Base-by-base conservation (phyloP, 2,329 filamentous ascomycete genomes). In the Coccinonectria pachysandricola region DNA sequence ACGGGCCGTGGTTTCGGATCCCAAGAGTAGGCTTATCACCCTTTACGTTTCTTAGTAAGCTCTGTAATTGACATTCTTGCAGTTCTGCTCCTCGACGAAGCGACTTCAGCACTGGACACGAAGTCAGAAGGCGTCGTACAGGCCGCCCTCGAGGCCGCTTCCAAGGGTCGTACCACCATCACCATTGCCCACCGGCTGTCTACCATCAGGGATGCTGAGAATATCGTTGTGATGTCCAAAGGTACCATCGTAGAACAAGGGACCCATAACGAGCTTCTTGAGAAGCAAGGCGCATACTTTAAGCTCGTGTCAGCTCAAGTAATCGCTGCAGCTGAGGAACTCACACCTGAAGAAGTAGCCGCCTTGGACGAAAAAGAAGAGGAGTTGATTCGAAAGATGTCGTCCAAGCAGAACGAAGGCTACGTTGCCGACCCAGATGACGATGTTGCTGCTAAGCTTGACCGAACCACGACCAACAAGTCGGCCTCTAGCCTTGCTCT, bases 61-160 rank as follows among this genome's bases (percentile, higher is more conserved):
- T 19, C 18, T 13, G 7, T 12, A 3, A 31, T 34, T 43, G 27
- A 37, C 43, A 0, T 13, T 2, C 4, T 22, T 21, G 30, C 39
- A 65, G 61, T 98, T 45, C 66, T 98, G 2, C 69, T 98, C 1
- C 75, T 98, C 5, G 91, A 98, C 40, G 91, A 98, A 54, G 91
- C 91, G 5, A 98, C 91, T 1, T 91, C 82, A 19, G 86, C 86
- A 4, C 68, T 98, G 1, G 91, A 98, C 48, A 94, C 88, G 12
- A 88, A 91, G 49, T 92, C 85, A 1, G 91, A 98, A 58, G 86
- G 84, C 23, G 80, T 93, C 7, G 88, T 98, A 2, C 91, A 96
- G 53, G 84, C 84, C 21, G 91, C 91, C 11, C 68, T 98, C 7
- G 87, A 96, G 45, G 79, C 73, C 25, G 91, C 88, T 14, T 71